Evolutionary conservation across 148 eudicot species (phyloP), one percentile per base, ranked within the genome.

Genomic region (Diospyros kaki): DNA sequence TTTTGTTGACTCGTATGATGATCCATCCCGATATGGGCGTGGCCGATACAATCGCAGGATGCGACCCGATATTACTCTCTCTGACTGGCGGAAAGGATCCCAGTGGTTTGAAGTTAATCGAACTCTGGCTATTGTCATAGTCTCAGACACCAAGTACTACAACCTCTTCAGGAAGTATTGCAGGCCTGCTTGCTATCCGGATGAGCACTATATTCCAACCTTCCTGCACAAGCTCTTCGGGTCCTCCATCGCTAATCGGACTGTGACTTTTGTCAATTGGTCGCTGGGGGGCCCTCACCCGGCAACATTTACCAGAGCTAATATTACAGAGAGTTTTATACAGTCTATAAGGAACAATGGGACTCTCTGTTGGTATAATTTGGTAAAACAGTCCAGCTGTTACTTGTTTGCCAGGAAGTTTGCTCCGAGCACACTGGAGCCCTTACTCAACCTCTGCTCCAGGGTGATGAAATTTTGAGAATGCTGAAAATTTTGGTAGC

Each of bases 391-490:
- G 10, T 28, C 74, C 8, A 4, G 84, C 8, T 92, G 97, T 76
- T 81, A 86, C 74, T 87, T 93, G 15, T 93, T 93, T 83, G 98
- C 98, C 69, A 86, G 98, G 18, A 93, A 93, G 78, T 93, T 93
- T 81, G 81, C 81, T 66, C 88, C 87, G 1, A 84, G 82, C 76
- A 84, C 96, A 9, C 62, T 93, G 58, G 91, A 79, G 70, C 89
- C 96, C 48, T 89, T 93, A 73, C 83, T 93, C 18, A 73, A 81
- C 53, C 72, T 93, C 56, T 71, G 85, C 6, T 75, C 83, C 11
- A 79, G 75, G 13, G 85, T 90, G 9, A 82, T 90, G 92, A 82
- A 83, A 78, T 90, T 79, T 80, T 90, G 86, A 80, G 62, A 75
- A n/a, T 60, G 28, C 69, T 63, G 9, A 9, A 18, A 12, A 56